Evolutionary conservation across 129 eudicot genomes (phyloP).

Genomic region (Tagetes patula): DNA sequence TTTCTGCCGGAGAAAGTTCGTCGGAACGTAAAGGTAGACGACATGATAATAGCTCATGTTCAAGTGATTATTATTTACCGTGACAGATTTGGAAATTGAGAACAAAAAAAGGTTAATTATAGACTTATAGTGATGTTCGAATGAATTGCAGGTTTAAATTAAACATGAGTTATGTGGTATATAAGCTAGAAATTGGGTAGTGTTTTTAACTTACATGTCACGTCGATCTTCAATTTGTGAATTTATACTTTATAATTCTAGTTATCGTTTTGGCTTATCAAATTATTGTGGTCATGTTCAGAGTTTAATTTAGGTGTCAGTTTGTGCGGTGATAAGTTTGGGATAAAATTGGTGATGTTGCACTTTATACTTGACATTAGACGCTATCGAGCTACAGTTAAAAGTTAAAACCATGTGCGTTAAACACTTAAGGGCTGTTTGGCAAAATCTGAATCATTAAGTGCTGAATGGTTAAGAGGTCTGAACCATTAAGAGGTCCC

Average conservation of each 20-base stretch:
- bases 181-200: constrained; percentile 14
- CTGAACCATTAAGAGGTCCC: too few relatives aligned
- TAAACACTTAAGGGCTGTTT: too few relatives aligned
- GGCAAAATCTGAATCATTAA: too few relatives aligned
- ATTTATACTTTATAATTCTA: neutral
- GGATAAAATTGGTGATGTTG: too few relatives aligned
- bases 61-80: constrained; percentile 43
- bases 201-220: neutral
- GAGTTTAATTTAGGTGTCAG: too few relatives aligned
- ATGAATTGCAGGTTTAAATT: neutral
- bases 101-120: neutral
- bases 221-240: neutral
- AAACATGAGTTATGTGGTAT: constrained; percentile 17
- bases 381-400: too few relatives aligned
- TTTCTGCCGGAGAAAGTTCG: constrained; percentile 21
- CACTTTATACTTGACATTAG: too few relatives aligned
- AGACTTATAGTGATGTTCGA: neutral
- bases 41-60: constrained; percentile 29
- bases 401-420: too few relatives aligned
- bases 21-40: constrained; percentile 20
- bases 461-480: too few relatives aligned
- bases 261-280: too few relatives aligned
- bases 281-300: too few relatives aligned
- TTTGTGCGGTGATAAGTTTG: too few relatives aligned
- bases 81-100: constrained; percentile 5